phyloP scores from a whole-genome alignment of 2,329 filamentous ascomycete species.

The Fusarium xylarioides region DNA sequence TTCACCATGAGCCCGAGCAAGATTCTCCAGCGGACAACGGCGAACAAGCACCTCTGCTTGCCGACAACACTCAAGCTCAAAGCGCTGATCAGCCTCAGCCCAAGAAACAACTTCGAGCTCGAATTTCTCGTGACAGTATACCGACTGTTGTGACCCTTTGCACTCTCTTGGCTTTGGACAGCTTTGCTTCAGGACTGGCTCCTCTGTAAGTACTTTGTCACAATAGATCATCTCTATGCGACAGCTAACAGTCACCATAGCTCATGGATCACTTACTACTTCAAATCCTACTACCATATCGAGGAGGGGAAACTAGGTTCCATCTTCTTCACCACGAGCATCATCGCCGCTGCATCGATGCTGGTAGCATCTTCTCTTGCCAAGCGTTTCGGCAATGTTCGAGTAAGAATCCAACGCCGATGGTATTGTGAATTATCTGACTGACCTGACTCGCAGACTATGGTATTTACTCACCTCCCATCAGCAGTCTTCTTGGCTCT shows the following conservation, averaged over 20 bases:
- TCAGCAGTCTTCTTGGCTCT: slow-evolving; percentile 72
- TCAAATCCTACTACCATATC: slow-evolving; percentile 58
- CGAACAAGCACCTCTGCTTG: slow-evolving; percentile 44
- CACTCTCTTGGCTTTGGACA: slow-evolving; percentile 73
- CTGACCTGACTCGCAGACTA: slow-evolving; percentile 59
- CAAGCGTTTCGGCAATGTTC: slow-evolving; percentile 68
- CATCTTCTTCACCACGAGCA: slow-evolving; percentile 63
- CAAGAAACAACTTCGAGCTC: slow-evolving; percentile 55
- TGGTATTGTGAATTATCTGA: background rate
- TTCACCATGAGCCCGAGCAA: slow-evolving; percentile 29
- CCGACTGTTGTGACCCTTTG: slow-evolving; percentile 68
- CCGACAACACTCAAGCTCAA: background rate
- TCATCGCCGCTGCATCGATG: slow-evolving; percentile 61
- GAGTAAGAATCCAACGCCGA: slow-evolving; percentile 54
- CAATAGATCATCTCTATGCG: background rate
- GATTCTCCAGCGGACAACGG: background rate
- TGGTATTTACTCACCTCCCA: slow-evolving; percentile 79
- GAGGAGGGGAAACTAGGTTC: slow-evolving; percentile 61
- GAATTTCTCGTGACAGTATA: slow-evolving; percentile 65
- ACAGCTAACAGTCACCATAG: slow-evolving; percentile 48
- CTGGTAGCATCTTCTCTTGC: slow-evolving; percentile 64
- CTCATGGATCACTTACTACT: slow-evolving; percentile 68
- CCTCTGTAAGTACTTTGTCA: slow-evolving; percentile 59
- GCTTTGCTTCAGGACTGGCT: slow-evolving; percentile 75
- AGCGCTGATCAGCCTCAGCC: background rate